These are phyloP conservation scores for Aspergillus sp. DNA, from an alignment of 2,329 filamentous ascomycete species.

Conservation along the genomic window DNA sequence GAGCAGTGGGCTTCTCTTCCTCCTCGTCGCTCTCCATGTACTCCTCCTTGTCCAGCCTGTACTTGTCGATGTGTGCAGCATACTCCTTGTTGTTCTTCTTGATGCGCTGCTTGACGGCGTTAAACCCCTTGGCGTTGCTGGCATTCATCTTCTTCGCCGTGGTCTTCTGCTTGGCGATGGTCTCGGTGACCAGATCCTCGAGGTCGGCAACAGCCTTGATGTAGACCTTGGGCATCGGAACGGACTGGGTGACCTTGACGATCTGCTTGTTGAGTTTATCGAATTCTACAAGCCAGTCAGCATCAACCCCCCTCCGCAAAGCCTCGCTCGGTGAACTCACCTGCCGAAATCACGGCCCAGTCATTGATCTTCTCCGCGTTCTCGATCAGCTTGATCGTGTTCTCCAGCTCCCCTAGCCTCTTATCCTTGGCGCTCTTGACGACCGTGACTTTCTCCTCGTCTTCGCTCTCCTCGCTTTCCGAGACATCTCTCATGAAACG, in stretches of 20 bases:
- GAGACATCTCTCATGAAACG: conserved; percentile 73
- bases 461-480: conserved; percentile 73
- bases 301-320: not conserved
- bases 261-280: conserved; percentile 89
- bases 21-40: conserved; percentile 83
- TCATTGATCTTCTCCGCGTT: conserved; percentile 97
- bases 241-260: conserved; percentile 64
- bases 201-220: conserved; percentile 88
- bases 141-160: conserved; percentile 98
- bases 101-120: conserved; percentile 95
- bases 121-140: conserved; percentile 84
- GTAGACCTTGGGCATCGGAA: conserved; percentile 79
- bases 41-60: conserved; percentile 71
- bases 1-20: conserved; percentile 41
- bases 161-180: conserved; percentile 90
- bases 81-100: conserved; percentile 98
- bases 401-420: conserved; percentile 85
- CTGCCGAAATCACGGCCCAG: conserved; percentile 84
- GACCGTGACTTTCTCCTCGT: conserved; percentile 73
- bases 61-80: conserved; percentile 75
- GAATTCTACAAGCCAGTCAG: conserved; percentile 55
- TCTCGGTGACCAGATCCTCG: conserved; percentile 89
- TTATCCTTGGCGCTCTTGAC: conserved; percentile 99
- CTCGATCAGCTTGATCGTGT: conserved; percentile 81
- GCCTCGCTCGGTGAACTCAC: conserved; percentile 43